Evolutionary conservation across 805 yeast species (phyloP).

Genomic region (Schizosaccharomyces japonicus): DNA sequence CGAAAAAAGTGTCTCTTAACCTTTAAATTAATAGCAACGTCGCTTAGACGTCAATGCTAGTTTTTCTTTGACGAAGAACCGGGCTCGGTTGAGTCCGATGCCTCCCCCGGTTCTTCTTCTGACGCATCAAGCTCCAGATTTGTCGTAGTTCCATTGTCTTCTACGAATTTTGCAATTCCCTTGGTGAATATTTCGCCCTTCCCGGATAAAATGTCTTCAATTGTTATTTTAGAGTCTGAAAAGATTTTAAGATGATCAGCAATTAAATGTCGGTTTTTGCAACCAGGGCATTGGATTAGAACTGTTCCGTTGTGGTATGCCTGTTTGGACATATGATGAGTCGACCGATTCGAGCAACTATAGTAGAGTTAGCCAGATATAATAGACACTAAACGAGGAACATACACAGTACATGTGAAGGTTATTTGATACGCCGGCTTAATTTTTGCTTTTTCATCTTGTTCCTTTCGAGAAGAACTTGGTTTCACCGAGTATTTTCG

Average conservation of each 20-base stretch:
- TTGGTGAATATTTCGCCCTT: slow-evolving; percentile 1
- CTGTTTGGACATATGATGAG: slow-evolving; percentile 74
- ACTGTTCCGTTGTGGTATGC: slow-evolving; percentile 74
- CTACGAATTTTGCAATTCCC: background rate
- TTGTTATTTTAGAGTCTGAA: background rate
- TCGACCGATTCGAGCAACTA: slow-evolving; percentile 49
- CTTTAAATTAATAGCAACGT: background rate
- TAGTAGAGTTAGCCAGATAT: background rate
- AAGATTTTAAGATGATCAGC: slow-evolving; percentile 9
- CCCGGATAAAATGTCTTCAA: slow-evolving; percentile 5
- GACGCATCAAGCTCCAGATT: background rate
- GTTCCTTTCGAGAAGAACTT: background rate
- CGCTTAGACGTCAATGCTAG: background rate
- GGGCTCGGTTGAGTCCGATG: background rate
- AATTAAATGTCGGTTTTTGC: slow-evolving; percentile 25
- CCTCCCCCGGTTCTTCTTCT: background rate
- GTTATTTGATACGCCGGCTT: slow-evolving; percentile 59
- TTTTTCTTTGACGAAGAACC: background rate
- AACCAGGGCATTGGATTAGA: slow-evolving; percentile 78
- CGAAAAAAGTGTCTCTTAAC: background rate
- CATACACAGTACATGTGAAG: slow-evolving; percentile 56
- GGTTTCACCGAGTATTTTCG: no score
- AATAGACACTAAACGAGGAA: no score
- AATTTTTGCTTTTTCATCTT: background rate
- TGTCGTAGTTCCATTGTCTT: background rate